phyloP scores from a whole-genome alignment of 768 basidiomycete species.

The Collybia nuda region DNA sequence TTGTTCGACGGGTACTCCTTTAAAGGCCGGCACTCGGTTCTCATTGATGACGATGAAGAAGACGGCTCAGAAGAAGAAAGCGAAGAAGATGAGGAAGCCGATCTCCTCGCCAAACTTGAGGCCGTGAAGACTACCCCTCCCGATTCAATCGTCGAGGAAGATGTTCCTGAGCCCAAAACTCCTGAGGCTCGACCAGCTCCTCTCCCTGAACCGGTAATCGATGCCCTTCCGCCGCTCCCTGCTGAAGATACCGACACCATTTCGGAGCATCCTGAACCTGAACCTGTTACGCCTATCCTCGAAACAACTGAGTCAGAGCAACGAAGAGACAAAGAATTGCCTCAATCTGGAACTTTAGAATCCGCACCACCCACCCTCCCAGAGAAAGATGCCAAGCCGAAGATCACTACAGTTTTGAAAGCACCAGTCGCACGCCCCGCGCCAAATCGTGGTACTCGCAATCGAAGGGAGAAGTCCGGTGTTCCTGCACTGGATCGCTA shows the following conservation, averaged over 20 bases:
- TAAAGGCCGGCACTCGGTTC: conserved; percentile 80
- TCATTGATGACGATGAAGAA: conserved; percentile 71
- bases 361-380: conserved; percentile 26
- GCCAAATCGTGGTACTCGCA: conserved; percentile 26
- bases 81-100: conserved; percentile 34
- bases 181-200: conserved; percentile 61
- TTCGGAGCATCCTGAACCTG: conserved; percentile 6
- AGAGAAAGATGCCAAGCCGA: conserved; percentile 28
- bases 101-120: conserved; percentile 21
- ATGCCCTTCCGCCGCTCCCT: conserved; percentile 19
- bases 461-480: conserved; percentile 79
- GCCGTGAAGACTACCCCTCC: conserved; percentile 11
- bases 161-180: conserved; percentile 61
- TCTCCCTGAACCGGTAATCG: conserved; percentile 23
- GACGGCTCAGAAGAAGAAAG: conserved; percentile 41
- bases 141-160: conserved; percentile 19
- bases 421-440: conserved; percentile 14
- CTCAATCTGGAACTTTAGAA: conserved; percentile 16
- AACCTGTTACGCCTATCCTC: conserved; percentile 1
- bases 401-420: conserved; percentile 22
- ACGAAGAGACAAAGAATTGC: conserved; percentile 29
- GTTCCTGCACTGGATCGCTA: conserved; percentile 78
- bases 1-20: conserved; percentile 95
- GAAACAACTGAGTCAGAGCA: conserved; percentile 21
- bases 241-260: conserved; percentile 11